phyloP scores from a whole-genome alignment of 805 yeast species.

The Saccharomycopsis sp. region DNA sequence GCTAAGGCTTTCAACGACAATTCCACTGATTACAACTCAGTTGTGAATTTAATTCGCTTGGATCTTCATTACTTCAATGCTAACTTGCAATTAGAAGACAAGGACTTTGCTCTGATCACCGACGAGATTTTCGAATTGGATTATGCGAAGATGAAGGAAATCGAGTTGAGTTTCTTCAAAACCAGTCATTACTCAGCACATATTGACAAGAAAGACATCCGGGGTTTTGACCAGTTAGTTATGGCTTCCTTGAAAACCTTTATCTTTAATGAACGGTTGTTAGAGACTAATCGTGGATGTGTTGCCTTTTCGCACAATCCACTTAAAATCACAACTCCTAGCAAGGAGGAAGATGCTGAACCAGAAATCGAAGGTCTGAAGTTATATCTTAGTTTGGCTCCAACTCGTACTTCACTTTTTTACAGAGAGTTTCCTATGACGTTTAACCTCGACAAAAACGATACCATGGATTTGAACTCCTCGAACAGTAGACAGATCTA shows the following conservation, averaged over 20 bases:
- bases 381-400: conserved; percentile 1
- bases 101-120: not conserved
- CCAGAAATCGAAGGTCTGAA: not conserved
- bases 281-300: conserved; percentile 1
- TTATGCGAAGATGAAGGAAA: not conserved
- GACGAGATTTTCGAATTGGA: not conserved
- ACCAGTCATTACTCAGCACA: conserved; percentile 1
- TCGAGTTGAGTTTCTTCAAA: conserved; percentile 3
- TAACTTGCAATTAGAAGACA: conserved; percentile 1
- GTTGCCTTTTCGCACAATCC: conserved; percentile 2
- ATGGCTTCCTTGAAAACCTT: not conserved
- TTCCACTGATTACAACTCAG: conserved; percentile 10
- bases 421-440: not conserved
- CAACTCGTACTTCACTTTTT: not conserved
- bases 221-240: conserved; percentile 1
- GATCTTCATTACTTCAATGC: conserved; percentile 16
- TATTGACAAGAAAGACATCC: conserved; percentile 1
- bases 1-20: conserved; percentile 11
- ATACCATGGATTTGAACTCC: conserved; percentile 4
- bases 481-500: conserved; percentile 4
- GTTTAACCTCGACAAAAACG: not conserved
- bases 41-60: conserved; percentile 16
- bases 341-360: not conserved
- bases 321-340: not conserved
- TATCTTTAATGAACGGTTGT: conserved; percentile 2